Evolutionary conservation across 2,329 filamentous ascomycete species (phyloP).

Genomic region (Tolypocladium album): DNA sequence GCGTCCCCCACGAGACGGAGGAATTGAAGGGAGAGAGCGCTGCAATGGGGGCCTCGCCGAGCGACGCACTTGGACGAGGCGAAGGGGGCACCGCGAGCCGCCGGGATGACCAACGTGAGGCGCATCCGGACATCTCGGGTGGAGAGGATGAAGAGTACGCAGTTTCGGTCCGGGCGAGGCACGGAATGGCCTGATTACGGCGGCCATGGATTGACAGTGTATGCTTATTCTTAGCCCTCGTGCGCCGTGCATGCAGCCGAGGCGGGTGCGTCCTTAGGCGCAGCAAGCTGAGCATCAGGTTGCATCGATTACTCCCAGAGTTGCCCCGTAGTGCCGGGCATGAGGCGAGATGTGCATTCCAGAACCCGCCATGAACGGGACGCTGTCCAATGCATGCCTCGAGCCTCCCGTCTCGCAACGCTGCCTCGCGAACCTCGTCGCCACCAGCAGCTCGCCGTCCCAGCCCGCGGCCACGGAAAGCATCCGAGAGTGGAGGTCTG

Average conservation of each 20-base stretch:
- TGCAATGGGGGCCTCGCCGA: neutral
- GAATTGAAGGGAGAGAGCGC: too few species aligned
- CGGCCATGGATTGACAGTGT: neutral
- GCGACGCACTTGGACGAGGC: too few species aligned
- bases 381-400: too few species aligned
- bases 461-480: neutral
- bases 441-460: neutral
- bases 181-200: neutral
- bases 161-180: neutral
- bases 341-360: too few species aligned
- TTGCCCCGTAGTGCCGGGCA: too few species aligned
- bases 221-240: neutral
- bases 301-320: neutral
- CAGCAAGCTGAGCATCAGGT: neutral
- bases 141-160: neutral
- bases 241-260: neutral
- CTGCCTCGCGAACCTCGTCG: neutral
- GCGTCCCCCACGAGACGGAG: too few species aligned
- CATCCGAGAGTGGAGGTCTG: neutral
- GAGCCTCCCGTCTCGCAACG: too few species aligned
- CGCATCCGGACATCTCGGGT: too few species aligned
- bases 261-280: neutral
- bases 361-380: too few species aligned
- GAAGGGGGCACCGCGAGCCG: too few species aligned
- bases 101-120: too few species aligned